phyloP scores from a whole-genome alignment of 352 stramenopile species.

The Phytopythium oedochilum region DNA sequence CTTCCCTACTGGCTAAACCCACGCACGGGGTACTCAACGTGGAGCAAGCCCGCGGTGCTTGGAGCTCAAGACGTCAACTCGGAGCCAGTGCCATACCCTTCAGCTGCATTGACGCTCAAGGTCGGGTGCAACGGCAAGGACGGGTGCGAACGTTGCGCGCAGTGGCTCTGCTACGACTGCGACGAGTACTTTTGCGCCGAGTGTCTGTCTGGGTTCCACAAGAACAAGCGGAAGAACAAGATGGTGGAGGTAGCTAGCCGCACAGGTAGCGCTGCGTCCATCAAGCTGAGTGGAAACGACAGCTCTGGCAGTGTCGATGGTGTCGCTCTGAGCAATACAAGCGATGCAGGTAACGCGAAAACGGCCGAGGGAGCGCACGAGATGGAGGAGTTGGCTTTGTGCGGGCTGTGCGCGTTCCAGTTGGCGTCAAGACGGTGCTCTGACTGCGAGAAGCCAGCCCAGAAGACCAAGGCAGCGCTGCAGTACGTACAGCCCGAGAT shows the following conservation, averaged over 20 bases:
- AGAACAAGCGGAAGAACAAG: slow-evolving; percentile 20
- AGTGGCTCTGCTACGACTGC: slow-evolving; percentile 57
- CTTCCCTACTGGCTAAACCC: slow-evolving; percentile 76
- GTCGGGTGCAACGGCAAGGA: slow-evolving; percentile 36
- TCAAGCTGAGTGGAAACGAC: neutral
- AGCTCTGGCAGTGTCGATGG: neutral
- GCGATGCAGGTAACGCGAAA: neutral
- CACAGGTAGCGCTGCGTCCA: neutral
- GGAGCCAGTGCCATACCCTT: slow-evolving; percentile 47
- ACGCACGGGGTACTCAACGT: slow-evolving; percentile 57
- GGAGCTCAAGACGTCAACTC: slow-evolving; percentile 44
- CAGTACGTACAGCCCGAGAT: neutral
- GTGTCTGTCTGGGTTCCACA: slow-evolving; percentile 41
- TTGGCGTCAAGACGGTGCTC: slow-evolving; percentile 46
- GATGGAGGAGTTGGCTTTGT: slow-evolving; percentile 34
- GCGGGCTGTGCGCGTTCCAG: slow-evolving; percentile 61
- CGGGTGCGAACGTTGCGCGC: slow-evolving; percentile 38
- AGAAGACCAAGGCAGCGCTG: neutral
- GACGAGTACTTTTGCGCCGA: slow-evolving; percentile 47
- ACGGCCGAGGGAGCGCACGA: slow-evolving; percentile 17
- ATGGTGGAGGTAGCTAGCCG: neutral
- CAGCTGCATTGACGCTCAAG: slow-evolving; percentile 26
- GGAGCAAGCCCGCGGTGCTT: slow-evolving; percentile 47
- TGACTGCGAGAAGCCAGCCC: slow-evolving; percentile 18
- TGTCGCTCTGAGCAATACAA: neutral